Conservation (phyloP, 176 grass and related monocot genomes). For the Microstegium vimineum region DNA sequence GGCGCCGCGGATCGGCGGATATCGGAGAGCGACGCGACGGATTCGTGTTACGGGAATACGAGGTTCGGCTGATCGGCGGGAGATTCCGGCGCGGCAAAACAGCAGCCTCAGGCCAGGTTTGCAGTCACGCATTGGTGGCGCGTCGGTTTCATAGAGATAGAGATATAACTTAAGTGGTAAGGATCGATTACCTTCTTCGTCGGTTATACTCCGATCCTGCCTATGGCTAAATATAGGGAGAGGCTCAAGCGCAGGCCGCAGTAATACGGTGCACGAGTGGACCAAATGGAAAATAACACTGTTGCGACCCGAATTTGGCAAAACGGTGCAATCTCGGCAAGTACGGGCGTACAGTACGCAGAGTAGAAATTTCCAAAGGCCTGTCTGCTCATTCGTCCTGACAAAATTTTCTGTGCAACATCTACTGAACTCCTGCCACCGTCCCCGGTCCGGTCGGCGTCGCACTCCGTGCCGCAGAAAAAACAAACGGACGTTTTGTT, state of each 20-base stretch:
- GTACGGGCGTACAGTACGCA: not conserved
- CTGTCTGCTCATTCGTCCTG: no score
- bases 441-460: not conserved
- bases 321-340: not conserved
- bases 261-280: no score
- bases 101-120: not conserved
- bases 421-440: not conserved
- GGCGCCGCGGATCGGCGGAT: no score
- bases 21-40: not conserved
- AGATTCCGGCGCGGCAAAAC: not conserved
- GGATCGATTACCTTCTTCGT: not conserved
- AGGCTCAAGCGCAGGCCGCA: no score
- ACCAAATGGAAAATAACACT: not conserved
- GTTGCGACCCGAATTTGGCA: not conserved
- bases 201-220: not conserved
- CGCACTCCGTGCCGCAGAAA: not conserved
- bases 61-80: not conserved
- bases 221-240: not conserved
- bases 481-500: not conserved
- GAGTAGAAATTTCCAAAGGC: not conserved
- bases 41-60: not conserved
- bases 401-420: not conserved
- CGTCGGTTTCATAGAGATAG: no score
- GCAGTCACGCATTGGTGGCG: no score
- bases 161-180: not conserved